A percentile compares a stretch with the other conserved stretches of the same genome.
These are phyloP conservation scores for Geotrichum phurueaensis DNA, from an alignment of 1,139 yeast species.

Conservation along the genomic window DNA sequence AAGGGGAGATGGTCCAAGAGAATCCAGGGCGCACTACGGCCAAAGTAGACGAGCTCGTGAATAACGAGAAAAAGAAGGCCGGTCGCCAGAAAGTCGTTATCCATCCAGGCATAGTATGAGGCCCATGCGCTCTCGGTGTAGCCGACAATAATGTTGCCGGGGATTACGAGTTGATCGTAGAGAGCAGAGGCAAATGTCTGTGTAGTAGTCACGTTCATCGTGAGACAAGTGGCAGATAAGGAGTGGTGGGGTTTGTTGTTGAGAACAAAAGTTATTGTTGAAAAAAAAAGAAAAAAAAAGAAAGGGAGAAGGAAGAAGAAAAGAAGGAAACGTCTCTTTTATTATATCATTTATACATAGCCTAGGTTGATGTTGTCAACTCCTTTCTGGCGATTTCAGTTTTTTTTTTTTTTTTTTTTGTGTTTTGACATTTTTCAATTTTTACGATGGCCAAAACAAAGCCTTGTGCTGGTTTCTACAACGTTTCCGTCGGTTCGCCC, in stretches of 20 bases:
- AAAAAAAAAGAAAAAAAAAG: background rate
- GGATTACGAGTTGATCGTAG: constrained; percentile 1
- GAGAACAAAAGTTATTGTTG: background rate
- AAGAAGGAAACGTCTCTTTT: background rate
- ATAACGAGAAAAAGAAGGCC: constrained; percentile 67
- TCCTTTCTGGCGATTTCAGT: background rate
- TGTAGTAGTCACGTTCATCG: constrained; percentile 7
- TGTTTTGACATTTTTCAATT: no score
- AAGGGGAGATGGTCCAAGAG: constrained; percentile 70
- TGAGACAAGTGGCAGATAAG: background rate
- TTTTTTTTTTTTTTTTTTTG: background rate
- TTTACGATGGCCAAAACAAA: no score
- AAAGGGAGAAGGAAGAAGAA: background rate
- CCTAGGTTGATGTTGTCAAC: background rate
- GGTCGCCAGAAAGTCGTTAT: constrained; percentile 75
- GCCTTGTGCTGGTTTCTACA: background rate
- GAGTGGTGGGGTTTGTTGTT: background rate
- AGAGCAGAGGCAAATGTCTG: background rate
- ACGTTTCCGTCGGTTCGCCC: background rate
- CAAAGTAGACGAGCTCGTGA: constrained; percentile 79
- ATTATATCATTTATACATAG: background rate
- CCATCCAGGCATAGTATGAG: constrained; percentile 64
- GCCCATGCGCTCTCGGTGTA: constrained; percentile 63
- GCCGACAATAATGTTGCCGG: constrained; percentile 28
- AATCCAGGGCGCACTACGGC: constrained; percentile 80